Base-by-base conservation (phyloP, 176 grass and related monocot genomes). In the Leersia perrieri region DNA sequence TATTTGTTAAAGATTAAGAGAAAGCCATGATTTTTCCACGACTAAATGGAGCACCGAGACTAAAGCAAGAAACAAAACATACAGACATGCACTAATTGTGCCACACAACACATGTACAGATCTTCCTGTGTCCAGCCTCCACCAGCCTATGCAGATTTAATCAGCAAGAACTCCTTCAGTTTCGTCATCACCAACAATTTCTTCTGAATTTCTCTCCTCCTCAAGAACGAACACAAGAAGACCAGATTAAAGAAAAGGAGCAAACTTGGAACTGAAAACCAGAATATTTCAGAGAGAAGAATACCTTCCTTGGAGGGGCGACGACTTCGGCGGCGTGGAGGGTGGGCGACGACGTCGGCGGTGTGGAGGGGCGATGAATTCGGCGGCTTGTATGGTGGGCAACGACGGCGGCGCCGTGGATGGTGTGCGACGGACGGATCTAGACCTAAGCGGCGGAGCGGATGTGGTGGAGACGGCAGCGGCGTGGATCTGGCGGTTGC, bases 301-400 rank as follows among this genome's bases (percentile, higher is more conserved):
- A 87, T 94, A 94, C 92, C 92, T 94, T 83, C 77, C 63, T 83
- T 84, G 83, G 83, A 73, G 72, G 72, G 9, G 5, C n/a, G n/a
- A n/a, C n/a, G 53, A 58, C n/a, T n/a, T n/a, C n/a, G n/a, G n/a
- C n/a, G n/a, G n/a, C n/a, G n/a, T n/a, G n/a, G n/a, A n/a, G n/a
- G n/a, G n/a, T n/a, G n/a, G n/a, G n/a, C n/a, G n/a, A n/a, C n/a
- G n/a, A n/a, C n/a, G n/a, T n/a, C n/a, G n/a, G n/a, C n/a, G n/a
- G n/a, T n/a, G n/a, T n/a, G n/a, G n/a, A n/a, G n/a, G n/a, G n/a
- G n/a, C n/a, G n/a, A n/a, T n/a, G n/a, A n/a, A n/a, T n/a, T n/a
- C n/a, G n/a, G n/a, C n/a, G n/a, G n/a, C n/a, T n/a, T n/a, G n/a
- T n/a, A n/a, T n/a, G n/a, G n/a, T n/a, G n/a, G n/a, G n/a, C n/a